Evolutionary conservation across 2,329 filamentous ascomycete genomes (phyloP), one percentile per base, ranked within the genome.

Genomic region (Colletotrichum paranaense): DNA sequence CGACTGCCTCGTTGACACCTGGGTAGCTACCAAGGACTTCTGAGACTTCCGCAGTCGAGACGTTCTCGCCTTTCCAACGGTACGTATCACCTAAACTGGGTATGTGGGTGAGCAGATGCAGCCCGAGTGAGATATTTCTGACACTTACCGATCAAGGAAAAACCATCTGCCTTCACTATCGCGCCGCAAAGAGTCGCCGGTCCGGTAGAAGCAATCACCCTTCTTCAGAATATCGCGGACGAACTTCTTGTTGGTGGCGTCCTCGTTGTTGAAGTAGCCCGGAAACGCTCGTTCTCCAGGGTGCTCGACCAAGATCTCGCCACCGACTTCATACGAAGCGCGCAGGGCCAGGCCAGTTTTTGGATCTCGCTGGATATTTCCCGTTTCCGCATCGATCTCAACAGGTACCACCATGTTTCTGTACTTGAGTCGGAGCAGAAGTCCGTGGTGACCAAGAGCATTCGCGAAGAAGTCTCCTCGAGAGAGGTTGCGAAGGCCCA

Each of bases 1-100:
- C 92, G 73, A 93, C 93, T 1, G 92, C 91, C 79, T 94, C 92
- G 26, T 86, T 80, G 16, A 93, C 83, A 1, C 88, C 88, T 0
- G 90, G 87, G 76, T 88, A 90, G 32, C 84, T 82, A 5, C 91
- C 91, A 1, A 94, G 81, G 0, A 90, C 86, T 76, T 92, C 90
- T 2, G 90, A 86, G 1, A 94, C 92, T 81, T 94, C 92, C 12
- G 91, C 84, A 53, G 91, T 92, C 12, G 88, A 90, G 53, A 92
- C 90, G 76, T 93, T 92, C 81, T 92, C 91, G 65, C 89, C 89
- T 80, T 94, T 94, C 92, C 92, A 94, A 38, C 93, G 87, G 81
- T 92, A 95, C 0, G 93, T 94, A 80, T 95, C 93, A 1, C 92
- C 92, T 1, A 94, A 86, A 5, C 91, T 81, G 57, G 2, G 22